Evolutionary conservation across 1,284 basidiomycete species (phyloP).

Genomic region (Pascua sp.): DNA sequence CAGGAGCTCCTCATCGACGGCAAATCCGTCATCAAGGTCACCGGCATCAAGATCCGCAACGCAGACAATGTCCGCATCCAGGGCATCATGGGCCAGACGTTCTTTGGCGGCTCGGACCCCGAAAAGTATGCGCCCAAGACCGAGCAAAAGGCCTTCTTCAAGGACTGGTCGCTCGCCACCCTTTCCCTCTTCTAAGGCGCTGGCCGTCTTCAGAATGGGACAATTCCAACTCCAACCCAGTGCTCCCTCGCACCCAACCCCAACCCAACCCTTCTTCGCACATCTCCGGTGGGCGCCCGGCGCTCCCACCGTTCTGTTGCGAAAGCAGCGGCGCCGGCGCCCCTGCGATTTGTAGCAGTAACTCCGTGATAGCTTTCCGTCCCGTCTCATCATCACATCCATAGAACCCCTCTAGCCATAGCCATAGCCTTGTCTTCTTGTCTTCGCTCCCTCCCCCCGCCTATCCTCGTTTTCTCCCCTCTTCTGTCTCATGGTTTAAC

Average conservation of each 20-base stretch:
- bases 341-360: no score
- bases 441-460: no score
- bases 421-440: no score
- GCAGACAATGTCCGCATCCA: conserved; percentile 53
- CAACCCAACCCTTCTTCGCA: no score
- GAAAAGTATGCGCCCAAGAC: conserved; percentile 56
- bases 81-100: conserved; percentile 65
- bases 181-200: conserved; percentile 56
- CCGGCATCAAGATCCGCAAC: conserved; percentile 55
- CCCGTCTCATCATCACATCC: background rate
- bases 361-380: background rate
- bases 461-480: no score
- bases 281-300: no score
- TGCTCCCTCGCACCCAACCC: no score
- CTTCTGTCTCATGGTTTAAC: background rate
- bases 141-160: conserved; percentile 60
- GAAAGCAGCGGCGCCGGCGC: no score
- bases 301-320: no score
- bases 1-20: conserved; percentile 60
- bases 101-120: conserved; percentile 55
- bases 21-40: conserved; percentile 57
- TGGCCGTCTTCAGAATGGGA: background rate
- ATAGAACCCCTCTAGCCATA: background rate
- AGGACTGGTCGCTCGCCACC: conserved; percentile 56
- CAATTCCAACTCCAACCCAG: no score